Percentiles rank a stretch among this genome's conserved stretches.
Evolutionary conservation across 106 monocot species (phyloP).

Genomic region (Dioscorea zingiberensis): DNA sequence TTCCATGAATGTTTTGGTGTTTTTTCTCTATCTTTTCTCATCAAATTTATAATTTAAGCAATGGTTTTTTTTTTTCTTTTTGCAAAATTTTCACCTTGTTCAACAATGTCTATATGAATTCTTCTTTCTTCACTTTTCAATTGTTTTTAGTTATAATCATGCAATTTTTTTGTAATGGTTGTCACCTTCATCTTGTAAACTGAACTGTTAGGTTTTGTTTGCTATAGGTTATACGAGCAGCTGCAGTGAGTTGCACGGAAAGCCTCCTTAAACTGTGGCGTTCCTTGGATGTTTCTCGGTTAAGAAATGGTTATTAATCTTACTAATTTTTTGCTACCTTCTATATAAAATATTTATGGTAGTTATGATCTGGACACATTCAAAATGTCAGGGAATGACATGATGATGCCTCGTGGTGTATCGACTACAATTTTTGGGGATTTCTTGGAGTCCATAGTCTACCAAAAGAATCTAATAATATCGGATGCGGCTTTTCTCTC

Average conservation of each 20-base stretch:
- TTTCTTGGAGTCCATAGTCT: constrained; percentile 47
- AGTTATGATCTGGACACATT: not conserved
- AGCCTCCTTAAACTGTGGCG: constrained; percentile 48
- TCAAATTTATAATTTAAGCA: not conserved
- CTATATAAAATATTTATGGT: not conserved
- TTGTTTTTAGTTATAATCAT: no score
- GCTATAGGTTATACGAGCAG: constrained; percentile 59
- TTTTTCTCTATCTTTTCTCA: not conserved
- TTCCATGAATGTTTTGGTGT: not conserved
- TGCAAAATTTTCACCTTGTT: no score
- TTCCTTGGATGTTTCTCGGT: constrained; percentile 31
- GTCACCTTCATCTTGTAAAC: no score
- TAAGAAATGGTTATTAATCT: constrained; percentile 58
- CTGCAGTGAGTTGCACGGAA: constrained; percentile 67
- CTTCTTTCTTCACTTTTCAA: no score
- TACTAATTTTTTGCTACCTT: not conserved
- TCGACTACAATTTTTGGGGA: constrained; percentile 45
- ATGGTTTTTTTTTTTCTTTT: no score
- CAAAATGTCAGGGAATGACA: constrained; percentile 47
- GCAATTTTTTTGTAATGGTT: no score
- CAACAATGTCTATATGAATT: no score
- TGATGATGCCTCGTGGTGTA: constrained; percentile 18
- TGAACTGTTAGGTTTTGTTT: not conserved
- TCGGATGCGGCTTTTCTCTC: constrained; percentile 71
- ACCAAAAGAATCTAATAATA: constrained; percentile 60